Evolutionary conservation across 1,139 yeast genomes (phyloP).

Genomic region (Geotrichum aggregatum): DNA sequence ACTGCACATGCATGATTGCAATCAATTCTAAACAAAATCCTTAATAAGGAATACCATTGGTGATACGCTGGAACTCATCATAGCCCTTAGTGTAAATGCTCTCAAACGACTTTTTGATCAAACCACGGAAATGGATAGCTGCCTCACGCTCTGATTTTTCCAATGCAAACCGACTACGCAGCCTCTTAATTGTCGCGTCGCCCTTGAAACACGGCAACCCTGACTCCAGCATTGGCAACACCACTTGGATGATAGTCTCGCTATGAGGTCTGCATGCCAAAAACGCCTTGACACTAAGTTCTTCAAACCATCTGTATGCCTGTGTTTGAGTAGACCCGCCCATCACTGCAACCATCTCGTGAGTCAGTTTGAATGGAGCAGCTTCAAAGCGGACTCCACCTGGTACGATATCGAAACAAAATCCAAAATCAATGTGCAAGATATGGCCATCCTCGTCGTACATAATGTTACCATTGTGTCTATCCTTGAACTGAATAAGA

Average conservation of each 20-base stretch:
- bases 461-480: constrained; percentile 99
- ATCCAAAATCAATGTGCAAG: constrained; percentile 95
- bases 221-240: constrained; percentile 88
- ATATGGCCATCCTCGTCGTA: constrained; percentile 94
- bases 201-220: constrained; percentile 95
- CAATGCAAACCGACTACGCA: constrained; percentile 76
- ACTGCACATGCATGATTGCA: not conserved
- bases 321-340: constrained; percentile 85
- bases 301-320: constrained; percentile 92
- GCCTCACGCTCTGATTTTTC: constrained; percentile 82
- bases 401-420: constrained; percentile 97
- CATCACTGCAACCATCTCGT: constrained; percentile 93
- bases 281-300: constrained; percentile 87
- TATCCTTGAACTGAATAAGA: constrained; percentile 88
- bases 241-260: constrained; percentile 80
- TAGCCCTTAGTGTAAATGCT: constrained; percentile 89
- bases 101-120: constrained; percentile 79
- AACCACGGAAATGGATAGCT: constrained; percentile 65
- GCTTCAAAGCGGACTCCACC: constrained; percentile 98
- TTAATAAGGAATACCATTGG: constrained; percentile 95
- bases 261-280: constrained; percentile 85
- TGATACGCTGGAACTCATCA: constrained; percentile 93
- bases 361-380: constrained; percentile 93
- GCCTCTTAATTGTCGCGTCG: constrained; percentile 69
- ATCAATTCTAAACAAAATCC: not conserved